A percentile compares a stretch with the other conserved stretches of the same genome.
phyloP scores from a whole-genome alignment of 768 basidiomycete species.

The Cyathus striatus region DNA sequence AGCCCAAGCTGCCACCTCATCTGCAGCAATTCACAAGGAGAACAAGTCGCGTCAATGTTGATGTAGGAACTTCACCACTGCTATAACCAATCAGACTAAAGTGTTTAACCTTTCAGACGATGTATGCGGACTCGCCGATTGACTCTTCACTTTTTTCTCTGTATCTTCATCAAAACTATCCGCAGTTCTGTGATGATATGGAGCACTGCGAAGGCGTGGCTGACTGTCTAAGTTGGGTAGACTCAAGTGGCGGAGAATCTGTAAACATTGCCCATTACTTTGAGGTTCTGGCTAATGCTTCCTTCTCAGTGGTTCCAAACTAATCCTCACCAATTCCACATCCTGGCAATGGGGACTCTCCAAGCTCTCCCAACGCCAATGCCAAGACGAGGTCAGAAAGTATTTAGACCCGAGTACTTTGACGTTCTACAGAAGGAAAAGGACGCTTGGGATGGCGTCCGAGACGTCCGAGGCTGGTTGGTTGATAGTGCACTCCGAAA shows the following conservation, averaged over 20 bases:
- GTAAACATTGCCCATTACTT: constrained; percentile 28
- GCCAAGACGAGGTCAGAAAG: constrained; percentile 68
- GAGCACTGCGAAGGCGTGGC: constrained; percentile 68
- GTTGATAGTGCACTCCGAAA: constrained; percentile 18
- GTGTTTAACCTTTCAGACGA: constrained; percentile 33
- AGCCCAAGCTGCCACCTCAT: constrained; percentile 52
- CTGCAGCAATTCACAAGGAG: constrained; percentile 56
- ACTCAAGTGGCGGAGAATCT: constrained; percentile 60
- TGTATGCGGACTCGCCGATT: constrained; percentile 84
- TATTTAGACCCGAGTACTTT: constrained; percentile 87
- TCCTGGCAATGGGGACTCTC: constrained; percentile 77
- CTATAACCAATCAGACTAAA: not conserved
- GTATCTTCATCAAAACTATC: constrained; percentile 93
- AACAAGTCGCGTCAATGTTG: constrained; percentile 70
- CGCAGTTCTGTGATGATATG: constrained; percentile 73
- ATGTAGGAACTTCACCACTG: constrained; percentile 41
- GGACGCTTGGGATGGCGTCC: constrained; percentile 55
- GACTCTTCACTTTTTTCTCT: constrained; percentile 86
- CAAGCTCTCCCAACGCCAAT: constrained; percentile 88
- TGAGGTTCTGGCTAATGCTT: no score
- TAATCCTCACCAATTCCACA: constrained; percentile 84
- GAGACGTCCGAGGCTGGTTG: constrained; percentile 57
- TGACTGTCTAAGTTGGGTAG: constrained; percentile 76
- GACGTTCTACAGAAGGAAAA: constrained; percentile 51
- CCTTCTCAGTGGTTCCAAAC: constrained; percentile 54